Base-by-base conservation (phyloP, 768 basidiomycete species). In the Leccinum subgranulosum region DNA sequence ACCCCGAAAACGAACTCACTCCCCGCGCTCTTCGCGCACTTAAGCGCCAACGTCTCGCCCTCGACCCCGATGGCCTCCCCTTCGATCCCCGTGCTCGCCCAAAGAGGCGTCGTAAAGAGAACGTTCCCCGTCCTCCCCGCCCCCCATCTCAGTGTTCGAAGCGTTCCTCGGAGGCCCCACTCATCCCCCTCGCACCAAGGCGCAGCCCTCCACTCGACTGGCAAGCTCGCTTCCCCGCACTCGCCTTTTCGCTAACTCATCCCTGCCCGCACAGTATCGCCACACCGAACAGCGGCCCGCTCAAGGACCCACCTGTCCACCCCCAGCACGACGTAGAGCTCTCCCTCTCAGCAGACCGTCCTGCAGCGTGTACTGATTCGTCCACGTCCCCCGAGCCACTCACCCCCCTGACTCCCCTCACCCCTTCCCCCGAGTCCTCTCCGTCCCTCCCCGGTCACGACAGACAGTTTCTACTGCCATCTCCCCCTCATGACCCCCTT, bases 11-110 rank as follows among this genome's bases (percentile, higher is more conserved):
- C 64, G 69, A 73, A 34, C 71, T 72, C 57, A 72, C 71, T 0
- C 71, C 71, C 39, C 70, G 71, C 54, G 71, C 71, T 2, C 72
- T 72, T 45, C 72, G 71, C 45, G 71, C 71, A 0, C 70, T 72
- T 64, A 72, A 72, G 28, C 71, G 71, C 5, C 70, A 65, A 28
- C 70, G 72, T 1, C 70, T 70, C 61, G 21, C 72, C 1, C 63
- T 68, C 62, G 72, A 72, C 68, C 58, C 53, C 27, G 69, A 71
- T 46, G 60, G 61, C n/a, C 55, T 71, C 48, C 64, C 65, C n/a
- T 43, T 71, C 9, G 10, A 57, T 1, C 10, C 55, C 14, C 61
- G 64, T 14, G 10, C 51, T 1, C 62, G 64, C 34, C 45, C 63
- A 10, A 61, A 45, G 48, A 68, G 60, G 50, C 68, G 67, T 6